Conservation (phyloP, 2,329 filamentous ascomycete species). For the Clarireedia sp. region DNA sequence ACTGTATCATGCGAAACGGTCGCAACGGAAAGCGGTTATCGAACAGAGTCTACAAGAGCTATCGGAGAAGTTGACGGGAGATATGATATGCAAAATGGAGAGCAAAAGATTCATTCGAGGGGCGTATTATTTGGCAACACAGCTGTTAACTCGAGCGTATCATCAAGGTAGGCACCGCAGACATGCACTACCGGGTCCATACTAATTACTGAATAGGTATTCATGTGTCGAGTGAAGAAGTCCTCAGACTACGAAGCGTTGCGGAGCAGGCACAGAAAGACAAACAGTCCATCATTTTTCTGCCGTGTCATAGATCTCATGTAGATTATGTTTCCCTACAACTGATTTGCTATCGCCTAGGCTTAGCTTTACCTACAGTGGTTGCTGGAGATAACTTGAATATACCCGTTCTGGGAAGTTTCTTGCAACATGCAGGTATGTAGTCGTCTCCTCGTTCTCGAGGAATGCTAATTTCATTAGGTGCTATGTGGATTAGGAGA, state of each 20-base stretch:
- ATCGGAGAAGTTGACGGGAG: constrained; percentile 77
- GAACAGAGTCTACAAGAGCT: constrained; percentile 70
- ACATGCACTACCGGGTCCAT: not conserved
- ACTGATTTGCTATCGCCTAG: constrained; percentile 88
- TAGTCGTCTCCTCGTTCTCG: constrained; percentile 3
- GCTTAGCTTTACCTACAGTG: constrained; percentile 80
- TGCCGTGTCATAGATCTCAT: constrained; percentile 90
- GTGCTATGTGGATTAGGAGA: constrained; percentile 91
- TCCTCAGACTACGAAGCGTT: constrained; percentile 71
- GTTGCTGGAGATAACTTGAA: constrained; percentile 96
- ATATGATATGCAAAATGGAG: constrained; percentile 99
- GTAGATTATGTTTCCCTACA: constrained; percentile 95
- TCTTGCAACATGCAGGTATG: constrained; percentile 80
- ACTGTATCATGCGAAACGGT: constrained; percentile 44
- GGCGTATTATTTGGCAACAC: constrained; percentile 83
- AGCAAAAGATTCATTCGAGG: constrained; percentile 85
- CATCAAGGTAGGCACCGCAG: constrained; percentile 59
- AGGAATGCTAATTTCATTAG: constrained; percentile 25
- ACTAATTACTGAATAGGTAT: constrained; percentile 44
- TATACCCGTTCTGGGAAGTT: constrained; percentile 80
- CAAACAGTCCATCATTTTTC: constrained; percentile 91
- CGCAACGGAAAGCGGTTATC: constrained; percentile 54
- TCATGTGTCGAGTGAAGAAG: constrained; percentile 91
- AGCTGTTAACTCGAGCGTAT: constrained; percentile 85
- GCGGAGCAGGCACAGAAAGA: constrained; percentile 76